Percentiles rank a stretch among this genome's conserved stretches.
These are phyloP conservation scores for Mrakia hoshinonis DNA, from an alignment of 768 basidiomycete species.

Conservation along the genomic window DNA sequence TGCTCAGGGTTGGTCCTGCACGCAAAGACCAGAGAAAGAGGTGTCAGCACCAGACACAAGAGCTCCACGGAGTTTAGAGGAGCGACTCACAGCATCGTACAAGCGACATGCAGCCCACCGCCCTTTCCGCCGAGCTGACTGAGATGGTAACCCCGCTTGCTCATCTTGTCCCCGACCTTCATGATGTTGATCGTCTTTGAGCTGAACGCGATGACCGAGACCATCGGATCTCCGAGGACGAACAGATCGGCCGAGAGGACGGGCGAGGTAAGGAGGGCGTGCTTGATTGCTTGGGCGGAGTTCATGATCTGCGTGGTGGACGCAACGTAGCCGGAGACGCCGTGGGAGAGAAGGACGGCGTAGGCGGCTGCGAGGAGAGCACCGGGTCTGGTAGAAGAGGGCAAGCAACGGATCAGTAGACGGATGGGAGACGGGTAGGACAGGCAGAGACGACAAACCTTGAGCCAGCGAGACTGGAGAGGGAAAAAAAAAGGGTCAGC, in stretches of 20 bases:
- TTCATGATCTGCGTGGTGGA: slow-evolving; percentile 77
- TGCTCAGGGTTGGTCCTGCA: slow-evolving; percentile 67
- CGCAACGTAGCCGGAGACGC: slow-evolving; percentile 61
- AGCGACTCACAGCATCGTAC: slow-evolving; percentile 46
- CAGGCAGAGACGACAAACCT: neutral
- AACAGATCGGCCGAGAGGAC: slow-evolving; percentile 56
- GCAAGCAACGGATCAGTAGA: neutral
- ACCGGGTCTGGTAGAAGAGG: slow-evolving; percentile 55
- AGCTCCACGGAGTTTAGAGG: neutral
- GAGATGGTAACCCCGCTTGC: slow-evolving; percentile 67
- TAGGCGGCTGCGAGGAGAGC: slow-evolving; percentile 88
- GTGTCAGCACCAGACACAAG: too few relatives aligned
- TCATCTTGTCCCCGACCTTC: slow-evolving; percentile 84
- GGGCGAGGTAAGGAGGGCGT: slow-evolving; percentile 8
- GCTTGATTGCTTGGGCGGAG: slow-evolving; percentile 48
- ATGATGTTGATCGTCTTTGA: slow-evolving; percentile 62
- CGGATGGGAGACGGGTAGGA: neutral
- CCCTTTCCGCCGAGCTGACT: slow-evolving; percentile 66
- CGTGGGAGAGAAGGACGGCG: slow-evolving; percentile 70
- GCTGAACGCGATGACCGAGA: slow-evolving; percentile 84
- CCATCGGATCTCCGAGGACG: slow-evolving; percentile 78
- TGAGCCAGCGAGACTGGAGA: slow-evolving; percentile 15
- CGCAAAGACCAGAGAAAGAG: slow-evolving; percentile 42
- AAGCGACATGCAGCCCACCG: slow-evolving; percentile 81
- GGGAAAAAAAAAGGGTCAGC: neutral